Conservation (phyloP, 331 rosid species). For the Malus hybrid region DNA sequence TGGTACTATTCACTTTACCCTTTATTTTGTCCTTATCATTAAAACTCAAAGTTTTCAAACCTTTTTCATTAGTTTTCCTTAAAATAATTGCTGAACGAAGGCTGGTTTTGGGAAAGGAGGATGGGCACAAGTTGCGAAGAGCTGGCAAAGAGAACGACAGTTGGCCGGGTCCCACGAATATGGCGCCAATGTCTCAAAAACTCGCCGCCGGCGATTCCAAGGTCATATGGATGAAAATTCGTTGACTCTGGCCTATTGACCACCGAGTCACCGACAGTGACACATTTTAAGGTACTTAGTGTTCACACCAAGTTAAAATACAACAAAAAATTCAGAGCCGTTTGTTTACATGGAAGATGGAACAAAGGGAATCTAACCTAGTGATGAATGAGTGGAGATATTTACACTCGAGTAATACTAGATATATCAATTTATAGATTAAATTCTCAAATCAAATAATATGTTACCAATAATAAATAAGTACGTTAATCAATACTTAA, state of each 20-base stretch:
- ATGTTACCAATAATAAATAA: too few species aligned
- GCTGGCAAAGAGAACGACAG: conserved; percentile 42
- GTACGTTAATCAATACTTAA: too few species aligned
- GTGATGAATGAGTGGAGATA: too few species aligned
- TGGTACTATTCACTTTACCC: too few species aligned
- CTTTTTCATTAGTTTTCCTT: too few species aligned
- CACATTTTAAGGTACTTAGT: not conserved
- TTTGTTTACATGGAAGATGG: too few species aligned
- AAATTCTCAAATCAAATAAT: too few species aligned
- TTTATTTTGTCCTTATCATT: too few species aligned
- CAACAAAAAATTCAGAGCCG: not conserved
- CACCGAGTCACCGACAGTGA: conserved; percentile 14
- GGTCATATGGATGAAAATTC: not conserved
- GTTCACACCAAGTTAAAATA: not conserved
- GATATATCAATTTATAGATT: too few species aligned
- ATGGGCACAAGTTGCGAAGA: conserved; percentile 31
- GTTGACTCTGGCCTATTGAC: conserved; percentile 20
- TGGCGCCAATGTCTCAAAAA: conserved; percentile 14
- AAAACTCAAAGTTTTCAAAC: too few species aligned
- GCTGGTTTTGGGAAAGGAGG: conserved; percentile 13
- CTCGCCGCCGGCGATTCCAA: conserved; percentile 19
- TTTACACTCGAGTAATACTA: too few species aligned
- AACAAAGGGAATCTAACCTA: too few species aligned
- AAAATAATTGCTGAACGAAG: conserved; percentile 5
- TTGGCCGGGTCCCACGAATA: conserved; percentile 23